These are phyloP conservation scores for Cornus controversa DNA, from an alignment of 148 eudicot genomes.

Conservation along the genomic window DNA sequence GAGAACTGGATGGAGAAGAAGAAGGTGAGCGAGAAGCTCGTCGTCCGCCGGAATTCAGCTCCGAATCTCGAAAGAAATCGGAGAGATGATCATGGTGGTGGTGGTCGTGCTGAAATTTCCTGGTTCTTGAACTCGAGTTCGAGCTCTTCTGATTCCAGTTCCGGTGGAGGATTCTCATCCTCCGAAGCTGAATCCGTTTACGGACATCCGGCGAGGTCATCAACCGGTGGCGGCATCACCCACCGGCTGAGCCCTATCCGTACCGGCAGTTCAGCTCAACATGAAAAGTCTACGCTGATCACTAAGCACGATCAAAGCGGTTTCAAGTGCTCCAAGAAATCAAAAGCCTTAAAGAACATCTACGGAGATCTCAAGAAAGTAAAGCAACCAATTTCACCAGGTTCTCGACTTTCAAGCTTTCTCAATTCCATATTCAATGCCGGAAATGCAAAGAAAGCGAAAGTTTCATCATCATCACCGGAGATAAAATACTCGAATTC, in stretches of 20 bases:
- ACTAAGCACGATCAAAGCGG: too few relatives aligned
- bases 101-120: too few relatives aligned
- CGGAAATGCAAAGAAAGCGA: constrained; percentile 39
- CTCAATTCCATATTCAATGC: constrained; percentile 66
- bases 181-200: constrained; percentile 33
- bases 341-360: constrained; percentile 62
- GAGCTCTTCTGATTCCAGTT: constrained; percentile 61
- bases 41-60: constrained; percentile 26
- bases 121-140: constrained; percentile 37
- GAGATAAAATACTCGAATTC: constrained; percentile 21
- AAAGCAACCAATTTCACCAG: constrained; percentile 87
- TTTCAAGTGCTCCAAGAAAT: constrained; percentile 20
- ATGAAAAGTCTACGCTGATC: too few relatives aligned
- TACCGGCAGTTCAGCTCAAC: constrained; percentile 24
- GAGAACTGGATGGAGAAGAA: constrained; percentile 64
- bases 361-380: constrained; percentile 81
- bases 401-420: constrained; percentile 68
- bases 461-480: constrained; percentile 22
- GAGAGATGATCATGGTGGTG: background rate
- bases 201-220: background rate
- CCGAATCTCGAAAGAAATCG: constrained; percentile 17
- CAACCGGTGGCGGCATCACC: background rate
- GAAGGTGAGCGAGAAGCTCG: constrained; percentile 25
- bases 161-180: constrained; percentile 38
- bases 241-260: constrained; percentile 44